phyloP scores from a whole-genome alignment of 2,329 filamentous ascomycete genomes.

The Diaporthe vexans region DNA sequence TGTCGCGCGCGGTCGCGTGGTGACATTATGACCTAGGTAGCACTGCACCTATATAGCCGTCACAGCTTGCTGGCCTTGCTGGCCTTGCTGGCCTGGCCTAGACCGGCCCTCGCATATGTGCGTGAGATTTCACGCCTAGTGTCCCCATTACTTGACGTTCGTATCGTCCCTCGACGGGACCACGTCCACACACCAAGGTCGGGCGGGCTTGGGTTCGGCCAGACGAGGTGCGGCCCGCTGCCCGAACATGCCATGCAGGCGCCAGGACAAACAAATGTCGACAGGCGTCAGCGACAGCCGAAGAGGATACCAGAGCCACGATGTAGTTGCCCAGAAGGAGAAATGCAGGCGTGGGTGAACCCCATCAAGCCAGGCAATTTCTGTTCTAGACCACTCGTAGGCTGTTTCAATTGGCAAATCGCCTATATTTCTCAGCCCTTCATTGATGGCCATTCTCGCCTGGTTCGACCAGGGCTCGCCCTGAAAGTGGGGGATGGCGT shows the following conservation, averaged over 20 bases:
- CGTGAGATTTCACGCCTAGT: background rate
- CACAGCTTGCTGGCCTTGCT: background rate
- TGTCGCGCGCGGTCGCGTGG: slow-evolving; percentile 17
- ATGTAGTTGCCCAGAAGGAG: background rate
- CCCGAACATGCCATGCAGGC: slow-evolving; percentile 27
- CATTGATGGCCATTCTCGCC: slow-evolving; percentile 27
- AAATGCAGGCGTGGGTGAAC: background rate
- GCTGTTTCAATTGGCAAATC: slow-evolving; percentile 22
- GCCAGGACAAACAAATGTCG: background rate
- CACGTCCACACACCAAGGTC: background rate
- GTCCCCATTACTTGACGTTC: background rate
- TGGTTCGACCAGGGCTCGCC: slow-evolving; percentile 25
- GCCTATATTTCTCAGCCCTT: slow-evolving; percentile 30
- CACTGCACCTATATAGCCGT: background rate
- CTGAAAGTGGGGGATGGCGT: slow-evolving; percentile 31
- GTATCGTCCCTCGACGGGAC: background rate
- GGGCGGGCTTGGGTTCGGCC: slow-evolving; percentile 1
- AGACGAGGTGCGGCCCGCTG: slow-evolving; percentile 29
- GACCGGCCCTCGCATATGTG: slow-evolving; percentile 2
- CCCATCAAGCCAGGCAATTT: slow-evolving; percentile 17
- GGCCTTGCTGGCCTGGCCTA: background rate
- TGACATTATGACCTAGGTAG: slow-evolving; percentile 26
- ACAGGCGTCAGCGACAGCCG: slow-evolving; percentile 8
- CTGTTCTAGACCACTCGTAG: slow-evolving; percentile 34
- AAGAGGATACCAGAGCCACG: background rate